Evolutionary conservation across 371 early-diverging fungal genomes (phyloP).

Genomic region (Capniomyces stellatus): DNA sequence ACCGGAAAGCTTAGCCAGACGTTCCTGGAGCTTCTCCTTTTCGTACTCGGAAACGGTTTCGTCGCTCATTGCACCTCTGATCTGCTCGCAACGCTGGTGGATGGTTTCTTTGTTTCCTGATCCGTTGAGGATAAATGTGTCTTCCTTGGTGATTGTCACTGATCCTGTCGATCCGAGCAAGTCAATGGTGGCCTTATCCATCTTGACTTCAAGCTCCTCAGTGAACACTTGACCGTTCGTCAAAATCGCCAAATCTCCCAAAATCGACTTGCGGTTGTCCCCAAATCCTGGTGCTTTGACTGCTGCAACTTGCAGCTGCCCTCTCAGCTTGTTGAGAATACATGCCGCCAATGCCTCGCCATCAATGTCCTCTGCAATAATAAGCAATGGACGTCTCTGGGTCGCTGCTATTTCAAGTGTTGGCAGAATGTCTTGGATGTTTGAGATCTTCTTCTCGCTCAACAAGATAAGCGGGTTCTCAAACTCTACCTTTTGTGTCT

Average conservation of each 20-base stretch:
- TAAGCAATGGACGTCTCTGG: conserved; percentile 87
- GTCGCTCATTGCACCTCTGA: conserved; percentile 73
- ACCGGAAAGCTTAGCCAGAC: conserved; percentile 91
- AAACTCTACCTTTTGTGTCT: conserved; percentile 93
- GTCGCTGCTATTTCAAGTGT: conserved; percentile 85
- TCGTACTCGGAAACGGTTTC: conserved; percentile 81
- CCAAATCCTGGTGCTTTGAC: conserved; percentile 98
- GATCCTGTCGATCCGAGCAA: conserved; percentile 76
- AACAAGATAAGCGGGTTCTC: conserved; percentile 93
- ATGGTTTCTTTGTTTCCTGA: conserved; percentile 73
- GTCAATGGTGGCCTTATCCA: conserved; percentile 82
- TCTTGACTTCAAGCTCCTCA: conserved; percentile 86
- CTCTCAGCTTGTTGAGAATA: conserved; percentile 95
- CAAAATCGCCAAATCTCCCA: conserved; percentile 88
- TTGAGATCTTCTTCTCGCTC: conserved; percentile 91
- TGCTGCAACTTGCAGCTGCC: conserved; percentile 85
- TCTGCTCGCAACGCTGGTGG: conserved; percentile 85
- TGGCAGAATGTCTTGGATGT: conserved; percentile 85
- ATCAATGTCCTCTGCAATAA: conserved; percentile 94
- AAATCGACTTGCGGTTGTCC: conserved; percentile 95
- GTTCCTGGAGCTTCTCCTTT: conserved; percentile 95
- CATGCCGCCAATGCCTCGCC: conserved; percentile 97
- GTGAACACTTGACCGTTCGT: conserved; percentile 89
- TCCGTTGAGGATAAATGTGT: conserved; percentile 91
- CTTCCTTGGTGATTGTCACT: conserved; percentile 91